These are phyloP conservation scores for Crassisporium funariophilum DNA, from an alignment of 768 basidiomycete species.

Conservation along the genomic window DNA sequence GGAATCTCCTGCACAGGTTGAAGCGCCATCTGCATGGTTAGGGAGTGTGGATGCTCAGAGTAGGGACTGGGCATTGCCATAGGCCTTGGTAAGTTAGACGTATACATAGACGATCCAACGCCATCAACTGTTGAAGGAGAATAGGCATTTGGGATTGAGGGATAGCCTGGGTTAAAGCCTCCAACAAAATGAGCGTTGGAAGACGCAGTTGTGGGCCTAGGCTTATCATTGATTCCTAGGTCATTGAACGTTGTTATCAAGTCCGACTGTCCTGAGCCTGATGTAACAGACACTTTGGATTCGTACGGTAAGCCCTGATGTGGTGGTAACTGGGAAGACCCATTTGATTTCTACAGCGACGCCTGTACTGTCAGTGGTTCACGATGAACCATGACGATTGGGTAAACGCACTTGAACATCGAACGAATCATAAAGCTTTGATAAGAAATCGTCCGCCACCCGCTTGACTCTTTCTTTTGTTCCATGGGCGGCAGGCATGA, in stretches of 20 bases:
- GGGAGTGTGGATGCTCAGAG: constrained; percentile 29
- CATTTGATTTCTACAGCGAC: constrained; percentile 7
- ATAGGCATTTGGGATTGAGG: constrained; percentile 10
- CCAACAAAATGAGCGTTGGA: constrained; percentile 43
- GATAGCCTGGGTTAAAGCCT: constrained; percentile 43
- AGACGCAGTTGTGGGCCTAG: constrained; percentile 6
- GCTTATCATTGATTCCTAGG: constrained; percentile 22
- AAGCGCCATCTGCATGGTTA: constrained; percentile 44
- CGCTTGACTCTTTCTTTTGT: constrained; percentile 1
- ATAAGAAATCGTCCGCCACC: constrained; percentile 18
- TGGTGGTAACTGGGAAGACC: constrained; percentile 19
- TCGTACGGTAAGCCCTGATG: constrained; percentile 4
- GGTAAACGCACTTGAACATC: constrained; percentile 15
- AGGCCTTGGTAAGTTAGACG: constrained; percentile 20
- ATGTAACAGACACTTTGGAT: constrained; percentile 1
- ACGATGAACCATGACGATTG: no score
- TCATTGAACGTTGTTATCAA: constrained; percentile 28
- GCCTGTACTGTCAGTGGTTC: no score
- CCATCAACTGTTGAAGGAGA: constrained; percentile 3
- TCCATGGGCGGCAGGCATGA: neutral
- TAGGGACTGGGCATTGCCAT: constrained; percentile 42
- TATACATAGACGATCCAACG: constrained; percentile 16
- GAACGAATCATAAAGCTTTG: constrained; percentile 22
- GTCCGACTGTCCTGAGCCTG: constrained; percentile 7
- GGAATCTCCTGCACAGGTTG: constrained; percentile 20